These are phyloP conservation scores for Alternaria sp. DNA, from an alignment of 2,329 filamentous ascomycete genomes.

Conservation along the genomic window DNA sequence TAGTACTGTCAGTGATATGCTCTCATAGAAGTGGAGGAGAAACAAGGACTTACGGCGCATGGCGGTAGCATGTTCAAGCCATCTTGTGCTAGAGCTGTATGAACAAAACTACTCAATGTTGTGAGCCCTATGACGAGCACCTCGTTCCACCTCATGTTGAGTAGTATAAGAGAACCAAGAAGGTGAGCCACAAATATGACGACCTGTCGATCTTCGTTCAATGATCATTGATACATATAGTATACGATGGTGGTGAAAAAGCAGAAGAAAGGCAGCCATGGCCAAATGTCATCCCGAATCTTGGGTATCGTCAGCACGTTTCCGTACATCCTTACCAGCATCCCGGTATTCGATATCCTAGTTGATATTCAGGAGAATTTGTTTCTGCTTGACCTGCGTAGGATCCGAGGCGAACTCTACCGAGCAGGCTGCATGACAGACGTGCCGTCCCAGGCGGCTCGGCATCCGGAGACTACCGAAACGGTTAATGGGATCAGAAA, in stretches of 20 bases:
- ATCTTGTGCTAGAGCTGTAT: not conserved
- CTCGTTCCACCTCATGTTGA: not conserved
- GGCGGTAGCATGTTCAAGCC: not conserved
- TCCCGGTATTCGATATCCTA: not conserved
- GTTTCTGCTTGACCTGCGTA: not conserved
- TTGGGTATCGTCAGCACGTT: not conserved
- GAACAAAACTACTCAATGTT: not conserved
- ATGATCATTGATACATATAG: not conserved
- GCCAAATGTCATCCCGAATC: not conserved
- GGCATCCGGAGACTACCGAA: not conserved
- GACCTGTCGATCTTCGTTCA: not conserved
- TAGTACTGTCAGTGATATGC: not conserved
- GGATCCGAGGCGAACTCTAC: not conserved
- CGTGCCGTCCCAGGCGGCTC: not conserved
- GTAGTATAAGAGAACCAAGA: not conserved
- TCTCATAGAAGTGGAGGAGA: not conserved
- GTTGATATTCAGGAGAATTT: not conserved
- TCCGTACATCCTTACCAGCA: not conserved
- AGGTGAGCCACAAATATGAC: not conserved
- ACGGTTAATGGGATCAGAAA: not conserved
- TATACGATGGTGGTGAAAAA: not conserved
- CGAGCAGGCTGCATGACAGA: not conserved
- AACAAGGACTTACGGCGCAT: constrained; percentile 6
- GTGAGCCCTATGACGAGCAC: not conserved
- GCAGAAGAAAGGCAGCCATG: not conserved